Base-by-base conservation (phyloP, 768 basidiomycete genomes). In the Lentinus tigrinus region DNA sequence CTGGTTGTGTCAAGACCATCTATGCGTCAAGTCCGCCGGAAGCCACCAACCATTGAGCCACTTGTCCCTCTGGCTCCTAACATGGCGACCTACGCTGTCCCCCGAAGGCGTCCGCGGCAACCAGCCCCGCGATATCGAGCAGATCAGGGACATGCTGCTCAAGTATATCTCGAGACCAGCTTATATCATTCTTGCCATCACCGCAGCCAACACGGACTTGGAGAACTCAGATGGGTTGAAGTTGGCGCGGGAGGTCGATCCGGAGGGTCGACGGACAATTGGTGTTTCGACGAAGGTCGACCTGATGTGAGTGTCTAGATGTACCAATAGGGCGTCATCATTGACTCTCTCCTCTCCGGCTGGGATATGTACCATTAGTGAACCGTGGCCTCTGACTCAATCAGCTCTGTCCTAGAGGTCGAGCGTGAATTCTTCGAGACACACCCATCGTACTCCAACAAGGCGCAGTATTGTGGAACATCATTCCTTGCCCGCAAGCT, bases 261-360 rank as follows among this genome's bases (percentile, higher is more conserved):
- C 96, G 2, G 96, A 98, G 57, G 97, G 97, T 28, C 89, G 88
- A 40, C 82, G 96, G 69, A 99, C 97, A 21, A 98, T 99, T 63
- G 97, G 97, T 81, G 97, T 99, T 19, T 76, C 98, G 67, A 99
- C 97, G 14, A 99, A 99, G 75, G 91, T 98, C 51, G 97, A 99
- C 73, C 78, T 99, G 63, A 99, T 99, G 97, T 95, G 65, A 65
- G 91, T 82, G n/a, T n/a, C n/a, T n/a, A n/a, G n/a, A 26, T 23
- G 7, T 24, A 7, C 21, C 24, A n/a, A n/a, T n/a, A n/a, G n/a
- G n/a, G n/a, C 14, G 40, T 42, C 13, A 7, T 37, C 8, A 26
- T 31, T 24, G 7, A 34, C 28, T 38, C 65, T 98, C 98, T 69
- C 97, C 96, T 48, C 82, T 99, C 37, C 88, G 97, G 57, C 76